Percentiles rank a stretch among this genome's conserved stretches.
phyloP scores from a whole-genome alignment of 108 stramenopile species.

The Tribonema minus region DNA sequence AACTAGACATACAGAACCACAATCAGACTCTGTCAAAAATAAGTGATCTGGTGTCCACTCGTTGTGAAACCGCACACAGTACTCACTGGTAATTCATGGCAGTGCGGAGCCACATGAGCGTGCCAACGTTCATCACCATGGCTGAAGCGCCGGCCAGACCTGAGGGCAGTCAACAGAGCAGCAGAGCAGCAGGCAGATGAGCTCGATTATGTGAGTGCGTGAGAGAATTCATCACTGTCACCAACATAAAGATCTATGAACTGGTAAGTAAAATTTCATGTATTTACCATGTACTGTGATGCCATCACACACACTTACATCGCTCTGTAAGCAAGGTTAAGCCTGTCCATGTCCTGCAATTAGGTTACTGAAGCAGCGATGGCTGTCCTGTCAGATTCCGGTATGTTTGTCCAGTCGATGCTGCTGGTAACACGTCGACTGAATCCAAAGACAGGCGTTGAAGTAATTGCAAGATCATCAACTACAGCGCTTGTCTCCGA shows the following conservation, averaged over 20 bases:
- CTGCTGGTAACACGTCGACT: too few relatives aligned
- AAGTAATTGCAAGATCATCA: too few relatives aligned
- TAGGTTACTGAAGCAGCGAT: background rate
- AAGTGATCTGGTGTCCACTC: background rate
- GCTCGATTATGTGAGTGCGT: constrained; percentile 46
- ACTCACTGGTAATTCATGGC: constrained; percentile 82
- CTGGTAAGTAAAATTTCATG: background rate
- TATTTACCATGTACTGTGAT: background rate
- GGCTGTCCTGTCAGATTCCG: background rate
- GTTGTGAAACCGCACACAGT: background rate
- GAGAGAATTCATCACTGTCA: constrained; percentile 7
- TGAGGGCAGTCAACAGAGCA: too few relatives aligned
- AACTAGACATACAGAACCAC: background rate
- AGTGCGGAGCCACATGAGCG: constrained; percentile 96
- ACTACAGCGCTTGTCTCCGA: too few relatives aligned
- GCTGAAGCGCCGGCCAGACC: constrained; percentile 56
- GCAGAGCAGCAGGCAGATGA: too few relatives aligned
- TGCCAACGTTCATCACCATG: constrained; percentile 57
- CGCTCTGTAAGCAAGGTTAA: too few relatives aligned
- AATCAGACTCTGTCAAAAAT: background rate
- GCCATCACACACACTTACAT: background rate
- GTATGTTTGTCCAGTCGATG: too few relatives aligned
- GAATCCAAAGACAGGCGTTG: too few relatives aligned
- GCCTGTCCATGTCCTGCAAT: too few relatives aligned
- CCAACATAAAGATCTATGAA: background rate